These are phyloP conservation scores for Neltuma alba DNA, from an alignment of 306 rosid genomes.

Conservation along the genomic window DNA sequence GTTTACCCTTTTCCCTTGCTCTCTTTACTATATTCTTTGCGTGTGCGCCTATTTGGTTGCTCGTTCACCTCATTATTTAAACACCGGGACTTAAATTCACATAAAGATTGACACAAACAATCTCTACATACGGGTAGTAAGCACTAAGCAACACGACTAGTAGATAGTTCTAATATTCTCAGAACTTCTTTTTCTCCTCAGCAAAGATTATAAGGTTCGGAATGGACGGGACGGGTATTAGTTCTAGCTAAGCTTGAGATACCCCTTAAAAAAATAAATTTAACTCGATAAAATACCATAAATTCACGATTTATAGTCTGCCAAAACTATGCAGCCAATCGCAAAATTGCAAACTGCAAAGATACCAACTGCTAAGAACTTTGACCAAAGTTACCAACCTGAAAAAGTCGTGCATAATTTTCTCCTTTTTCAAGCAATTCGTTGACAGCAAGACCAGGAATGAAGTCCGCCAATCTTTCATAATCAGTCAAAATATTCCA, in stretches of 20 bases:
- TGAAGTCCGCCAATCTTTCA: slow-evolving; percentile 76
- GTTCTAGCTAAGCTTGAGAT: background rate
- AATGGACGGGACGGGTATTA: background rate
- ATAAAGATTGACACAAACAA: background rate
- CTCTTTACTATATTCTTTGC: background rate
- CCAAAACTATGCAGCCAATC: slow-evolving; percentile 16
- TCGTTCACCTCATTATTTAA: background rate
- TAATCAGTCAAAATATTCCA: slow-evolving; percentile 87
- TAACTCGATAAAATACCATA: background rate
- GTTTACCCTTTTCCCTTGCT: background rate
- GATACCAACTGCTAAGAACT: background rate
- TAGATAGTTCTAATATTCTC: slow-evolving; percentile 13
- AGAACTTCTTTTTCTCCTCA: background rate
- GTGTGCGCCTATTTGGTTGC: background rate
- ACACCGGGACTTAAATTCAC: background rate
- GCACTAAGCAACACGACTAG: background rate
- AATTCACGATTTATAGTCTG: background rate
- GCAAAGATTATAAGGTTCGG: background rate
- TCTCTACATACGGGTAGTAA: background rate
- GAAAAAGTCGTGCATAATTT: slow-evolving; percentile 72
- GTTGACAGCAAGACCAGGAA: slow-evolving; percentile 81
- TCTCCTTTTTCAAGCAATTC: slow-evolving; percentile 55
- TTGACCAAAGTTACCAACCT: slow-evolving; percentile 43
- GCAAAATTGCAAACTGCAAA: slow-evolving; percentile 24
- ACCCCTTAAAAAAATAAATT: background rate